Conservation (phyloP, 768 basidiomycete species). For the Clitopilus hobsonii region DNA sequence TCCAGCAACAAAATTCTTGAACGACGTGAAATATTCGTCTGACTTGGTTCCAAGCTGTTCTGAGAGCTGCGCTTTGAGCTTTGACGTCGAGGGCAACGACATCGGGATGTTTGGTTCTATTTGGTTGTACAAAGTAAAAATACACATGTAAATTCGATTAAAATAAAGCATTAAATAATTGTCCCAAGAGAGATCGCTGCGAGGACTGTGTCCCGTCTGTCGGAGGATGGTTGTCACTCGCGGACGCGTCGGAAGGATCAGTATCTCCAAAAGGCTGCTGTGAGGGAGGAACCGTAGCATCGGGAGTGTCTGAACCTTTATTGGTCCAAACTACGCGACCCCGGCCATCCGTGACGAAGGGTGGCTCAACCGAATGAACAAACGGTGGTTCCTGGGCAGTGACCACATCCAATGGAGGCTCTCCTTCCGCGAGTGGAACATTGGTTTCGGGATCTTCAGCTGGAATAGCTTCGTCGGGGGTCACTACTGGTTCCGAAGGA, state of each 20-base stretch:
- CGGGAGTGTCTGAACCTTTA: slow-evolving; percentile 7
- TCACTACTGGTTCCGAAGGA: not conserved
- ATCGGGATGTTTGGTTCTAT: slow-evolving; percentile 26
- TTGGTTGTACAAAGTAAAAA: slow-evolving; percentile 6
- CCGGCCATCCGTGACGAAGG: slow-evolving; percentile 62
- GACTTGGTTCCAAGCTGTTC: slow-evolving; percentile 59
- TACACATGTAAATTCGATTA: slow-evolving; percentile 3
- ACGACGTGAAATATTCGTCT: slow-evolving; percentile 51
- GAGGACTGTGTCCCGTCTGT: not conserved
- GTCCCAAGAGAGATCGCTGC: slow-evolving; percentile 19
- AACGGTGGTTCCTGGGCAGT: not conserved
- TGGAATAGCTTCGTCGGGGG: not conserved
- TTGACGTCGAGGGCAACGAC: slow-evolving; percentile 74
- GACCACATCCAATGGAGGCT: not conserved
- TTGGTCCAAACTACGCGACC: slow-evolving; percentile 51
- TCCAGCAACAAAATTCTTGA: slow-evolving; percentile 67
- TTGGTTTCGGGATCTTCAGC: not conserved
- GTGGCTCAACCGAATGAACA: slow-evolving; percentile 26
- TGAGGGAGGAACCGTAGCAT: slow-evolving; percentile 1
- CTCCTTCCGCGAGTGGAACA: slow-evolving; percentile 1
- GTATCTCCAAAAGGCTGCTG: slow-evolving; percentile 4
- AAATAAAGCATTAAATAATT: slow-evolving; percentile 19
- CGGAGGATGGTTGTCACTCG: slow-evolving; percentile 2
- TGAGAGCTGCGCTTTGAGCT: slow-evolving; percentile 64
- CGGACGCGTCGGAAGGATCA: slow-evolving; percentile 10